Base-by-base conservation (phyloP, 805 yeast species). In the Myxozyma lipomycoides region DNA sequence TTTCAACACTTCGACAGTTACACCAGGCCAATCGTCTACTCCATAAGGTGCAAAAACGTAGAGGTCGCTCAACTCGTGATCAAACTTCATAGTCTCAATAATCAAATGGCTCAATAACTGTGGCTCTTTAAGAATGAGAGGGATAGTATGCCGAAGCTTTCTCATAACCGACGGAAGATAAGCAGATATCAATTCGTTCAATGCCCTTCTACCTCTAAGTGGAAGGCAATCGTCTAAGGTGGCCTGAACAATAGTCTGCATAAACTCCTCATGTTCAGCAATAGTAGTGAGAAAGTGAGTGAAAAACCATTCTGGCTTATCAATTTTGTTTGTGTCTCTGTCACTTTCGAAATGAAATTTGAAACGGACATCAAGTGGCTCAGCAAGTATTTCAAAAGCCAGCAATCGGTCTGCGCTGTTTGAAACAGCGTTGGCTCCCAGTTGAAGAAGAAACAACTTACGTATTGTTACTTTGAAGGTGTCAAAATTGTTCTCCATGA, bases 291-390 rank as follows among this genome's bases (percentile, higher is more conserved):
- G 43, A 24, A 77, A 62, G 59, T 75, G 83, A 17, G 70, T 66
- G 52, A 83, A 73, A 2, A 81, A 76, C 83, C 87, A 84, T 62
- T 84, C 90, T 1, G 91, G 90, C 60, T 53, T 80, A 50, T 82
- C 81, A 23, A 78, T 61, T 40, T 79, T 75, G 60, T 82, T 83
- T 0, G 90, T 84, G 30, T 81, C 84, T 36, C 66, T 70, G 25
- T 73, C 68, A 3, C 77, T 70, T 43, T 77, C 76, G 61, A 84
- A 84, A 62, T 85, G 87, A 66, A 68, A 84, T 37, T 72, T 67
- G 61, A 85, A 79, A 38, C 85, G 72, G 10, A 72, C 58, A 5
- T 68, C 67, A 25, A 82, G 70, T 1, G 78, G 77, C 23, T 67
- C 64, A 2, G 77, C 63, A 26, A 84, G 63, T 0, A 70, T 62